Evolutionary conservation across 1,284 basidiomycete genomes (phyloP), one percentile per base, ranked within the genome.

Genomic region (Vanrija pseudolonga): DNA sequence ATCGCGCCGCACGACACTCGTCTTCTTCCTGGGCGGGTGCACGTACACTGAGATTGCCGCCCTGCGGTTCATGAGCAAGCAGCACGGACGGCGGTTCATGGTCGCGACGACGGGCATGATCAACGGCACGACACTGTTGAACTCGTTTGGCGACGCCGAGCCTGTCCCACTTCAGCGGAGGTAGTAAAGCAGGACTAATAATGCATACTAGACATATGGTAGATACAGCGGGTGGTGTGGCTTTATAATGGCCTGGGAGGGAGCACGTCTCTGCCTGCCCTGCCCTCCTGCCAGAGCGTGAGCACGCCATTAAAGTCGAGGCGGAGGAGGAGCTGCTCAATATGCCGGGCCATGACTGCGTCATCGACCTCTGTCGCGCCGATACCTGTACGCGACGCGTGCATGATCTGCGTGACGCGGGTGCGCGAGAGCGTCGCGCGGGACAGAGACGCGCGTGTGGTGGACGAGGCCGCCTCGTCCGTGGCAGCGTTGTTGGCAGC

Each of bases 21-120:
- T 99, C 11, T 97, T 97, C 78, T 98, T 98, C 83, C 78, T 98
- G n/a, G 96, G 96, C 36, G 96, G 96, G 3, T 94, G 94, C 72
- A 98, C 96, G 6, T 96, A 90, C 67, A 94, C 95, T 7, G 96
- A 98, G 78, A 89, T 98, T 51, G 87, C 94, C 19, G 94, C 95
- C 9, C 73, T 99, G 63, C 81, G 96, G 67, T 96, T 91, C 87
- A 88, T 95, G 73, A 83, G 84, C 56, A 82, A 84, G 64, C 90
- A 92, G 60, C 83, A 82, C 79, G 89, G 92, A 83, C 63, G 65
- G 78, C 85, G 83, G 61, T 90, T 92, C 73, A 74, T 95, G 63
- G 85, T 96, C 57, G 90, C 89, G 9, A 94, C 92, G 1, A 94
- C 92, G 24, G 86, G 88, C 2, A 89, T 94, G 42, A 80, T 94